These are phyloP conservation scores for Pseudozyma pruni DNA, from an alignment of 1,284 basidiomycete species.

Conservation along the genomic window DNA sequence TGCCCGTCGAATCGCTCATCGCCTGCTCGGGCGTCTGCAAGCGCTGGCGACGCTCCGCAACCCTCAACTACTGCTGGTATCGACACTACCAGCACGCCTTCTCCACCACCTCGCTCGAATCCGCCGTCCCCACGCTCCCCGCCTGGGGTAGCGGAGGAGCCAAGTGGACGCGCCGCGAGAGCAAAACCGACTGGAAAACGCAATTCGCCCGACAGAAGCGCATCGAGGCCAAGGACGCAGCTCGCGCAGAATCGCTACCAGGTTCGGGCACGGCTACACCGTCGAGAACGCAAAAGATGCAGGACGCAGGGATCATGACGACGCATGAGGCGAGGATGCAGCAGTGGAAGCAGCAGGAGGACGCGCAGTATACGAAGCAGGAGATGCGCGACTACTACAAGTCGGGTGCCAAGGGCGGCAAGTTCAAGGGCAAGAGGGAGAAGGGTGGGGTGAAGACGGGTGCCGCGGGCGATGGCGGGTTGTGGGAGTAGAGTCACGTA, in stretches of 20 bases:
- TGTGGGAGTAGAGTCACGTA: constrained; percentile 59
- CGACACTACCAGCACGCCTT: constrained; percentile 39
- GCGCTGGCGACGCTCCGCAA: constrained; percentile 58
- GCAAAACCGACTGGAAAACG: constrained; percentile 61
- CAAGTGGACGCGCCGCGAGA: constrained; percentile 61
- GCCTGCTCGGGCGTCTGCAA: constrained; percentile 53
- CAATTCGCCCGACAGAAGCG: constrained; percentile 42
- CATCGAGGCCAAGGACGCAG: constrained; percentile 46
- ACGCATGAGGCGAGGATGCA: constrained; percentile 48
- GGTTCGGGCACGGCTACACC: constrained; percentile 47
- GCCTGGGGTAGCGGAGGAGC: constrained; percentile 45
- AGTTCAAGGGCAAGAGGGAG: constrained; percentile 58
- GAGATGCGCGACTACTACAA: constrained; percentile 63
- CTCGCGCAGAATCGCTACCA: constrained; percentile 36
- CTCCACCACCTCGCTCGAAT: constrained; percentile 28
- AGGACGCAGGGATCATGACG: constrained; percentile 53
- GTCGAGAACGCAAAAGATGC: constrained; percentile 50
- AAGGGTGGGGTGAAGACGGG: constrained; percentile 61
- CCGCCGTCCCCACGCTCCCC: constrained; percentile 21
- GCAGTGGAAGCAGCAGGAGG: constrained; percentile 55
- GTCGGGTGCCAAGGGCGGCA: constrained; percentile 56
- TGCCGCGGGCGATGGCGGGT: constrained; percentile 45
- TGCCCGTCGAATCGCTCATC: constrained; percentile 47
- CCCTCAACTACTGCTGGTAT: constrained; percentile 64
- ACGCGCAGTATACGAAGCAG: constrained; percentile 43